Evolutionary conservation across 805 yeast genomes (phyloP).

Genomic region (Teunomyces tritomae): DNA sequence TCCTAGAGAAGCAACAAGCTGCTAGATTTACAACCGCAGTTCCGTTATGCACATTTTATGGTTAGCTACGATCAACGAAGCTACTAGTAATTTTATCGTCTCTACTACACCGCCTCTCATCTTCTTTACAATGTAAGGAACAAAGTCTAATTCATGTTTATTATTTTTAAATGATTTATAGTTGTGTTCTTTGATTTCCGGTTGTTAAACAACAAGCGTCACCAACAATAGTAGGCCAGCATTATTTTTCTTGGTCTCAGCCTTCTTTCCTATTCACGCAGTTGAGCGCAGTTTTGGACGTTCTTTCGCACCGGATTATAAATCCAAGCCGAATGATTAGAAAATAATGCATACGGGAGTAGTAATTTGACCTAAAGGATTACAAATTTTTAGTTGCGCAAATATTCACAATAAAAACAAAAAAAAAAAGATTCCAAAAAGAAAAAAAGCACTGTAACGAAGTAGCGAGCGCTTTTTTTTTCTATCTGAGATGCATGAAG

Average conservation of each 20-base stretch:
- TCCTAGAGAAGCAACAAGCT: not conserved
- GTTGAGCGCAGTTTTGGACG: not conserved
- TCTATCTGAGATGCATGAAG: not conserved
- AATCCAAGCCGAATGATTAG: not conserved
- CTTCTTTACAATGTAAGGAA: constrained; percentile 3
- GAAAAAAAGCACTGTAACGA: not conserved
- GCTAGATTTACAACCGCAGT: not conserved
- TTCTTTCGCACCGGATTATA: not conserved
- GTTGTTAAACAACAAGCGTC: not conserved
- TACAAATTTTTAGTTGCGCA: not conserved
- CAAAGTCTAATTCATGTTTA: constrained; percentile 4
- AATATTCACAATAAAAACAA: not conserved
- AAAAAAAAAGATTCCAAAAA: not conserved
- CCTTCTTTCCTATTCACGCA: not conserved
- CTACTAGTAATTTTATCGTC: not conserved
- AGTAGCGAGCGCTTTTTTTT: not conserved
- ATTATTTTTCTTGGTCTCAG: not conserved
- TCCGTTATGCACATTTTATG: not conserved
- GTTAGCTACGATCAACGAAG: not conserved
- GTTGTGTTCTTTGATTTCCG: not conserved
- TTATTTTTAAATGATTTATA: constrained; percentile 1
- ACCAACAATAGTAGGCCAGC: not conserved
- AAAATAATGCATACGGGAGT: not conserved
- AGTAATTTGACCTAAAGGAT: not conserved
- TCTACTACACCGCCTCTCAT: not conserved